Evolutionary conservation across 2,329 filamentous ascomycete species (phyloP), one percentile per base, ranked within the genome.

Genomic region (Botrytis hyacinthi): DNA sequence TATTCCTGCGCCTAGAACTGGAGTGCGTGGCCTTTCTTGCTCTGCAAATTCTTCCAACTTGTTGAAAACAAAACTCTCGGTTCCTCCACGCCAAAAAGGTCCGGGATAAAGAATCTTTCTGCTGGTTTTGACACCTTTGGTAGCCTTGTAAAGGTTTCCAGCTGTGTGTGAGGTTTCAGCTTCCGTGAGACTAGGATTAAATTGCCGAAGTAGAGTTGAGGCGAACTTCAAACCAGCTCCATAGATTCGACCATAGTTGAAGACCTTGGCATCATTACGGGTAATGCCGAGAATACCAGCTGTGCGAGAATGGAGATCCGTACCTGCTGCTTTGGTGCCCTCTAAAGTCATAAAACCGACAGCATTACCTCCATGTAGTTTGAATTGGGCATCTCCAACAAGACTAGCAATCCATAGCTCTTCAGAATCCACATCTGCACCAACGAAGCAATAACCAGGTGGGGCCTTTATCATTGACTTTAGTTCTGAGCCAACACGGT

Each of bases 261-360:
- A 99, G 0, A 99, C 90, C 81, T 99, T 99, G 74, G 96, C 96
- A 79, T 98, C 91, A 79, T 98, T 98, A 75, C 96, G 89, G 3
- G 94, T 97, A 75, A 99, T 99, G 10, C 95, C 95, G 3, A 99
- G 83, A 73, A 99, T 99, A 9, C 88, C 87, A 1, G 96, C 97
- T 42, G 96, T 99, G 46, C 95, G 93, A 10, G 95, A 98, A 83
- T 99, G 95, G 73, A 98, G 84, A 82, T 99, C 95, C 0, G 95
- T 99, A 6, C 95, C 95, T 4, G 93, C 94, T 9, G 94, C 91
- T 83, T 99, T 98, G 68, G 94, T 96, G 22, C 96, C 95, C 84
- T 99, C 97, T 1, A 99, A 86, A 0, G 96, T 99, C 97, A 99
- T 99, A 85, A 99, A 99, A 0, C 97, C 96, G 74, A 99, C 93